A percentile compares a stretch with the other conserved stretches of the same genome.
These are phyloP conservation scores for Drechslera avenae DNA, from an alignment of 2,329 filamentous ascomycete genomes.

Conservation along the genomic window DNA sequence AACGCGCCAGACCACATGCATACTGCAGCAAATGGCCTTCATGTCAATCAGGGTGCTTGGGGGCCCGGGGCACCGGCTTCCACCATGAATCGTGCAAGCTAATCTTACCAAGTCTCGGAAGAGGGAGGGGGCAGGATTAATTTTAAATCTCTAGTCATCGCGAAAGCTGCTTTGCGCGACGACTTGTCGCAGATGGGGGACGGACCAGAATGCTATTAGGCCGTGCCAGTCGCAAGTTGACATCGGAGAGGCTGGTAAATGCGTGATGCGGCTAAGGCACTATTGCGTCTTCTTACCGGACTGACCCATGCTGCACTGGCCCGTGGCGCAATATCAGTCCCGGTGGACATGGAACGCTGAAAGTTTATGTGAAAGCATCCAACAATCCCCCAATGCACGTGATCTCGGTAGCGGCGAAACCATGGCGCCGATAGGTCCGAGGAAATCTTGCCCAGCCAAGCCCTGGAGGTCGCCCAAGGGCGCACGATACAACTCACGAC, in stretches of 20 bases:
- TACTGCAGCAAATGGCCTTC: too few relatives aligned
- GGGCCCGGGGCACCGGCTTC: too few relatives aligned
- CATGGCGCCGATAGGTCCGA: slow-evolving; percentile 3
- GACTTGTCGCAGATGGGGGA: too few relatives aligned
- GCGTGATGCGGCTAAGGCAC: background rate
- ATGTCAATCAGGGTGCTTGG: too few relatives aligned
- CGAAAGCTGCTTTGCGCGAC: too few relatives aligned
- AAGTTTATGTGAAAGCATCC: background rate
- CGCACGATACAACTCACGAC: background rate
- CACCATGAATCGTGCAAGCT: too few relatives aligned
- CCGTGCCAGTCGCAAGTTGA: background rate
- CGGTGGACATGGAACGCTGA: background rate
- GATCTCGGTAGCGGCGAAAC: slow-evolving; percentile 15
- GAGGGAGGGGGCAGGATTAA: too few relatives aligned
- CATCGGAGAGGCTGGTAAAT: background rate
- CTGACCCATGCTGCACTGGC: background rate
- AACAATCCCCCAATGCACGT: slow-evolving; percentile 9
- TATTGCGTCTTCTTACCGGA: background rate
- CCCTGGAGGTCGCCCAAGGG: background rate
- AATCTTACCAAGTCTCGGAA: too few relatives aligned
- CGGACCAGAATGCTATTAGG: background rate
- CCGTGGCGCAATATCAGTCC: background rate
- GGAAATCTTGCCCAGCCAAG: slow-evolving; percentile 14
- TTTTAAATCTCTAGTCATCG: too few relatives aligned
- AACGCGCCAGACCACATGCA: too few relatives aligned